A percentile compares a stretch with the other conserved stretches of the same genome.
Evolutionary conservation across 2,329 filamentous ascomycete genomes (phyloP).

Genomic region (Botrytis paeoniae): DNA sequence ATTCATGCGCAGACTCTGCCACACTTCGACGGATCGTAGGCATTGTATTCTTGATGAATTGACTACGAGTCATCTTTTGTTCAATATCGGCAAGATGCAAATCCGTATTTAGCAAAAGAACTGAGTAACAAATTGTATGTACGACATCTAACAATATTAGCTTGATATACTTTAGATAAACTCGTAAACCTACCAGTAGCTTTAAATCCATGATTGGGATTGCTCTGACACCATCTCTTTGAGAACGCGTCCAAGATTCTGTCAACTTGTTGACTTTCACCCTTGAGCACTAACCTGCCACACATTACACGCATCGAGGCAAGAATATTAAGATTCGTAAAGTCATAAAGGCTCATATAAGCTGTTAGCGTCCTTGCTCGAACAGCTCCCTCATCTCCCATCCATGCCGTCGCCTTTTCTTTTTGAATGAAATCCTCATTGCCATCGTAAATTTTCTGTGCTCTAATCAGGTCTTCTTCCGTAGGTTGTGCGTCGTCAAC

Average conservation of each 20-base stretch:
- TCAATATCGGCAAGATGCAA: constrained; percentile 93
- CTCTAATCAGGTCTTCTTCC: constrained; percentile 69
- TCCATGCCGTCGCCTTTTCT: constrained; percentile 76
- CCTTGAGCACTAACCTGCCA: constrained; percentile 74
- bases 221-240: constrained; percentile 88
- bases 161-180: neutral
- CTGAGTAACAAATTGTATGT: constrained; percentile 94
- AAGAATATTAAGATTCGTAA: constrained; percentile 76
- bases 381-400: constrained; percentile 65
- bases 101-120: constrained; percentile 94
- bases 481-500: constrained; percentile 23
- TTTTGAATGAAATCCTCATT: constrained; percentile 77
- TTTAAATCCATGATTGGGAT: constrained; percentile 90
- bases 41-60: constrained; percentile 96
- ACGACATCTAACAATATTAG: constrained; percentile 67
- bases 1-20: constrained; percentile 67
- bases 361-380: constrained; percentile 61
- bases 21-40: constrained; percentile 79
- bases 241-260: constrained; percentile 89
- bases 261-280: constrained; percentile 95
- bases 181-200: constrained; percentile 60
- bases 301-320: constrained; percentile 77
- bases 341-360: constrained; percentile 93
- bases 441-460: constrained; percentile 79
- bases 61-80: constrained; percentile 89